These are phyloP conservation scores for Fusarium oligoseptatum DNA, from an alignment of 2,329 filamentous ascomycete genomes.

Conservation along the genomic window DNA sequence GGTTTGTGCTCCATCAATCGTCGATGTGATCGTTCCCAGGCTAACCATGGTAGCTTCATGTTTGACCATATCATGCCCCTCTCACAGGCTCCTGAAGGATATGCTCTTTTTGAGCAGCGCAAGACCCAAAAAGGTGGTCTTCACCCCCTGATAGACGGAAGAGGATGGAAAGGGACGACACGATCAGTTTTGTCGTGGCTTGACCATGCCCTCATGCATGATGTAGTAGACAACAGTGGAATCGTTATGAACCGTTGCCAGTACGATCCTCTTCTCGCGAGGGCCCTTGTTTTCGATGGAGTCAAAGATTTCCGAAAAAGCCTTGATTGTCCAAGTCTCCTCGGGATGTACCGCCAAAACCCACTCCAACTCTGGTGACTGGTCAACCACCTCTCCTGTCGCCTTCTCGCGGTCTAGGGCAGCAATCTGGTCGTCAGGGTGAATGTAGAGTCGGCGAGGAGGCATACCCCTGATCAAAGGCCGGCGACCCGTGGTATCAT, in stretches of 20 bases:
- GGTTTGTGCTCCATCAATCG: slow-evolving; percentile 61
- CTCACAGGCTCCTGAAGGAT: slow-evolving; percentile 74
- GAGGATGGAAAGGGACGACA: not conserved
- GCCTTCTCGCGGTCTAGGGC: slow-evolving; percentile 72
- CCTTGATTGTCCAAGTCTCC: slow-evolving; percentile 78
- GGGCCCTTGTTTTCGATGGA: slow-evolving; percentile 62
- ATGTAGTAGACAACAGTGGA: slow-evolving; percentile 89
- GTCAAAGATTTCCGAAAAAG: slow-evolving; percentile 79
- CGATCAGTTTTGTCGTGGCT: slow-evolving; percentile 81
- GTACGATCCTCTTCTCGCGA: slow-evolving; percentile 76
- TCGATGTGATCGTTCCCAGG: not conserved
- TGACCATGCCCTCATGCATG: slow-evolving; percentile 88
- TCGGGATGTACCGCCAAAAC: slow-evolving; percentile 79
- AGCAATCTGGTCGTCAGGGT: slow-evolving; percentile 85
- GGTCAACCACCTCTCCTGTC: slow-evolving; percentile 58
- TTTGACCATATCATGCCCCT: slow-evolving; percentile 81
- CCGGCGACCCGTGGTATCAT: slow-evolving; percentile 63
- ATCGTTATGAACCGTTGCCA: slow-evolving; percentile 82
- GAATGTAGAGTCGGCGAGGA: slow-evolving; percentile 79
- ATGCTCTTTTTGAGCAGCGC: slow-evolving; percentile 79
- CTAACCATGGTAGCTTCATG: slow-evolving; percentile 72
- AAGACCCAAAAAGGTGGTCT: slow-evolving; percentile 80
- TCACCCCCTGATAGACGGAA: slow-evolving; percentile 59
- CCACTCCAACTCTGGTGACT: slow-evolving; percentile 77
- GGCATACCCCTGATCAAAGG: slow-evolving; percentile 80